Evolutionary conservation across 2,329 filamentous ascomycete species (phyloP).

Genomic region (Cladosporium sp.): DNA sequence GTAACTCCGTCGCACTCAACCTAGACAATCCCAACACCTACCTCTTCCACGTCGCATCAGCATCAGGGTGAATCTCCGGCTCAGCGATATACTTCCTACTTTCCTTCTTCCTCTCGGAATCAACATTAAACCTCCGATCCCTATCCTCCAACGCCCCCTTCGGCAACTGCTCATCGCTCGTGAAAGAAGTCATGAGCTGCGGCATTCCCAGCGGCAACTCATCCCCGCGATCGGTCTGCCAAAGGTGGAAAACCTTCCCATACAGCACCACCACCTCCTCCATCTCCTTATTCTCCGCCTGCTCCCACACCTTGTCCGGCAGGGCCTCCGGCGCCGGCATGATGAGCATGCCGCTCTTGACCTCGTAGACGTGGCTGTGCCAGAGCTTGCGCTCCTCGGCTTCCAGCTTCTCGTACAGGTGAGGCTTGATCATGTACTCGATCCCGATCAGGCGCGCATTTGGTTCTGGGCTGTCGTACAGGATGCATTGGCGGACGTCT

Average conservation of each 20-base stretch:
- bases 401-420: constrained; percentile 63
- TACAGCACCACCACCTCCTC: constrained; percentile 69
- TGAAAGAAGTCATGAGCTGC: constrained; percentile 62
- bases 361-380: constrained; percentile 74
- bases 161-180: constrained; percentile 46
- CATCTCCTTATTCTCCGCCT: constrained; percentile 77
- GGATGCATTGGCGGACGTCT: constrained; percentile 78
- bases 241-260: constrained; percentile 81
- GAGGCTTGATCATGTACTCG: constrained; percentile 79
- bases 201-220: constrained; percentile 57
- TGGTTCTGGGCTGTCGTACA: constrained; percentile 68
- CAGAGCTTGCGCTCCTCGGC: constrained; percentile 68
- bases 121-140: constrained; percentile 51
- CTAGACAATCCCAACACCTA: not conserved
- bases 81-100: constrained; percentile 50
- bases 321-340: constrained; percentile 60
- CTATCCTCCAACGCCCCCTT: constrained; percentile 46
- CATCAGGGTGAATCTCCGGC: constrained; percentile 45
- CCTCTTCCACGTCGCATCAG: constrained; percentile 44
- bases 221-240: constrained; percentile 77
- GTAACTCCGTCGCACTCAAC: not conserved
- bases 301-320: constrained; percentile 64
- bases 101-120: constrained; percentile 50
- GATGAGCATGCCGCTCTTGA: constrained; percentile 74
- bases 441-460: constrained; percentile 74